phyloP scores from a whole-genome alignment of 768 basidiomycete genomes.

The Mycena latifolia region DNA sequence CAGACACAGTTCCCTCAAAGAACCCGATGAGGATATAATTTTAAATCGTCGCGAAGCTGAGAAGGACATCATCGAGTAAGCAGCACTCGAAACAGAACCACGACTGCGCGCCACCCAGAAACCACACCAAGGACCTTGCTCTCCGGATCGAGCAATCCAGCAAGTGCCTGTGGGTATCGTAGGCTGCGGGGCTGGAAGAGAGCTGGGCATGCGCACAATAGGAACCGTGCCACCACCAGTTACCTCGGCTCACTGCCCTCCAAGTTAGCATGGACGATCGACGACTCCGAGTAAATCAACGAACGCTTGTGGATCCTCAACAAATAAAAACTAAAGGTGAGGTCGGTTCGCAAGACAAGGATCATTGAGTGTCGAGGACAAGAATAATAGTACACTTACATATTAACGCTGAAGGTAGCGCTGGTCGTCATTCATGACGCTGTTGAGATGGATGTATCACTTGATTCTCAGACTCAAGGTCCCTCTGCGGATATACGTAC shows the following conservation, averaged over 20 bases:
- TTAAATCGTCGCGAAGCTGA: too few relatives aligned
- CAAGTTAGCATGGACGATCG: neutral
- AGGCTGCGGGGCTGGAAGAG: neutral
- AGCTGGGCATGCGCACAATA: constrained; percentile 3
- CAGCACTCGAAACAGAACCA: too few relatives aligned
- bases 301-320: constrained; percentile 15
- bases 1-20: too few relatives aligned
- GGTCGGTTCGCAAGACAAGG: constrained; percentile 2
- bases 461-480: neutral
- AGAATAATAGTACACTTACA: constrained; percentile 1
- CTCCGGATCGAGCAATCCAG: too few relatives aligned
- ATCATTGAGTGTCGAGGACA: neutral
- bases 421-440: too few relatives aligned
- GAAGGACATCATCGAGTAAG: too few relatives aligned
- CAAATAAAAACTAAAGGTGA: constrained; percentile 7
- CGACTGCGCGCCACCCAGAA: too few relatives aligned
- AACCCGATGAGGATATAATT: too few relatives aligned
- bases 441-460: neutral
- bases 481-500: constrained; percentile 5
- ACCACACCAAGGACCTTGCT: too few relatives aligned
- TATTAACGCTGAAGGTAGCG: constrained; percentile 4
- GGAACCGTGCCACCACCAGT: constrained; percentile 6
- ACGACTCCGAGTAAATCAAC: constrained; percentile 1
- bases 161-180: constrained; percentile 10
- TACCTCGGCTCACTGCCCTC: constrained; percentile 1